Percentiles rank a stretch among this genome's conserved stretches.
phyloP scores from a whole-genome alignment of 2,329 filamentous ascomycete genomes.

The Cytospora leucostoma region DNA sequence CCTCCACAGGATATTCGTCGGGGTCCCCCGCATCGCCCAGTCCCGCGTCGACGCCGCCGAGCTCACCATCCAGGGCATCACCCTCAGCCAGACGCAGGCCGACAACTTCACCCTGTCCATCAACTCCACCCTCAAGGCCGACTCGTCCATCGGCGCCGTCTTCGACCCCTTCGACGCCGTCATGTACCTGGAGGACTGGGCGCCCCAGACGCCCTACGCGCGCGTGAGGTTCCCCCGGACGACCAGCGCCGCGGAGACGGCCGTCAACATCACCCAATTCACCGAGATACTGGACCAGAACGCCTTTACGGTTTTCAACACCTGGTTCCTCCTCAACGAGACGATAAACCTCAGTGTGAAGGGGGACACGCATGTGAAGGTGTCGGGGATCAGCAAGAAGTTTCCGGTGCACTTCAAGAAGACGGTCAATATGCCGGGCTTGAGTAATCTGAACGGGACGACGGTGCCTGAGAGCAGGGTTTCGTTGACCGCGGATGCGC shows the following conservation, averaged over 20 bases:
- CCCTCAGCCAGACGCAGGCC: constrained; percentile 48
- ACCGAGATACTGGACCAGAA: constrained; percentile 48
- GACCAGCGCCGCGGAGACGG: constrained; percentile 49
- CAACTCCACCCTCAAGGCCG: constrained; percentile 56
- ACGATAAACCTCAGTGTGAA: constrained; percentile 52
- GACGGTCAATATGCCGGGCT: constrained; percentile 51
- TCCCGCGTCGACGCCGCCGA: constrained; percentile 54
- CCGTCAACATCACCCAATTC: constrained; percentile 54
- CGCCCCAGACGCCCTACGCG: constrained; percentile 51
- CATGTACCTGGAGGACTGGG: constrained; percentile 56
- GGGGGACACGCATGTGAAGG: constrained; percentile 54
- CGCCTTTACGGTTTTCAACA: constrained; percentile 58
- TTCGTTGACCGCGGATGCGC: constrained; percentile 40
- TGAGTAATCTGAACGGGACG: constrained; percentile 59
- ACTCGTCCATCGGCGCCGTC: constrained; percentile 53
- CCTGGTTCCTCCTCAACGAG: constrained; percentile 53
- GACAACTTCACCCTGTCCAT: constrained; percentile 53
- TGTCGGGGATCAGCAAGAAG: constrained; percentile 50
- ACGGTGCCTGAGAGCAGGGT: constrained; percentile 54
- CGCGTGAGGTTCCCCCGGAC: constrained; percentile 55
- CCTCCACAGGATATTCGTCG: constrained; percentile 53
- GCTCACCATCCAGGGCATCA: constrained; percentile 54
- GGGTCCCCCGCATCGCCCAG: constrained; percentile 59
- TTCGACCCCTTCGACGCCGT: constrained; percentile 53
- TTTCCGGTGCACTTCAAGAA: constrained; percentile 59